These are phyloP conservation scores for Neofusicoccum ribis DNA, from an alignment of 2,329 filamentous ascomycete genomes.

Conservation along the genomic window DNA sequence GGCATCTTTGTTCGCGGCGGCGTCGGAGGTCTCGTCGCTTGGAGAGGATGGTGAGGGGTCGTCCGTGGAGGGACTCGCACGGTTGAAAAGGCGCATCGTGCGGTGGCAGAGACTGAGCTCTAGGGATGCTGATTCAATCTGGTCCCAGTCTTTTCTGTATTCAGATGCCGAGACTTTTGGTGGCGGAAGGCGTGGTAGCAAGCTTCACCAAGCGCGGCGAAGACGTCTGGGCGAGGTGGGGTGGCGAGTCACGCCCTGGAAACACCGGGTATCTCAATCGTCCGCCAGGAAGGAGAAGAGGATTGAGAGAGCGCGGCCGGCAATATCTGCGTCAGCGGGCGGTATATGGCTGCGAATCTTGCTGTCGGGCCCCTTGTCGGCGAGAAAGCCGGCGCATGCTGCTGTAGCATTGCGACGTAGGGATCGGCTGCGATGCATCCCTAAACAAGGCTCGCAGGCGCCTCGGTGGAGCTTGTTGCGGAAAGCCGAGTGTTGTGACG, in stretches of 20 bases:
- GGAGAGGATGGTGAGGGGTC: neutral
- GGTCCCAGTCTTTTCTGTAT: neutral
- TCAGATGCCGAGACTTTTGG: neutral
- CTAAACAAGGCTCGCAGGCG: neutral
- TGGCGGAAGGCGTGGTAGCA: neutral
- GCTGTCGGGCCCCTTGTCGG: neutral
- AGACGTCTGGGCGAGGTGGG: neutral
- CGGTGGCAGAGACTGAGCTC: no score
- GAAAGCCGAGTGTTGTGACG: neutral
- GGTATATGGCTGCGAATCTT: neutral
- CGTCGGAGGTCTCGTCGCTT: neutral
- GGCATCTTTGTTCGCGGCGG: neutral
- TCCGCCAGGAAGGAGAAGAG: neutral
- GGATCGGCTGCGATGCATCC: neutral
- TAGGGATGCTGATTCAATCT: no score
- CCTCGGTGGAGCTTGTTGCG: neutral
- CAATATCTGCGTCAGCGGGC: neutral
- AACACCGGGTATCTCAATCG: no score
- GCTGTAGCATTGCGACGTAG: neutral
- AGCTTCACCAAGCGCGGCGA: constrained; percentile 10
- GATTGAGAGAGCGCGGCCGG: neutral
- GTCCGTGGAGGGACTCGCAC: neutral
- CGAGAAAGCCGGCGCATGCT: neutral
- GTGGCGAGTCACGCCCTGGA: neutral
- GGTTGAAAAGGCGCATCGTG: neutral